Percentiles rank a stretch among this genome's conserved stretches.
These are phyloP conservation scores for Millerozyma acaciae DNA, from an alignment of 805 yeast species.

Conservation along the genomic window DNA sequence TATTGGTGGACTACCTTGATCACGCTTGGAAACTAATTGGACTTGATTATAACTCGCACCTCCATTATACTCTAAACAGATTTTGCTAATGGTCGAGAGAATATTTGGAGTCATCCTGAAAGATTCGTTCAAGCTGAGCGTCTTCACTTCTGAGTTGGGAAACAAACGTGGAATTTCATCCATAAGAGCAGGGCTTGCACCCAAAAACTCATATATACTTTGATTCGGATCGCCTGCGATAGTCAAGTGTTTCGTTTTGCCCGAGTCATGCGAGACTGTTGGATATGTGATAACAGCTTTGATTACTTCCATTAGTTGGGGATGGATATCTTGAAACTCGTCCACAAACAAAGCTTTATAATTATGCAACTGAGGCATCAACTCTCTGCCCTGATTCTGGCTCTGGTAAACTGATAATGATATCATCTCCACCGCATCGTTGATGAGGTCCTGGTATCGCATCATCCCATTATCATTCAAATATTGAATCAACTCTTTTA, in stretches of 20 bases:
- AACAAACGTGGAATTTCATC: constrained; percentile 18
- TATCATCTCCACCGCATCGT: constrained; percentile 27
- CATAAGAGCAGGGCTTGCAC: constrained; percentile 41
- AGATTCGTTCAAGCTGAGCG: constrained; percentile 44
- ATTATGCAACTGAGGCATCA: constrained; percentile 19
- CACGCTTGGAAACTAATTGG: background rate
- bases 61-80: constrained; percentile 11
- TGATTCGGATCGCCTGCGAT: constrained; percentile 73
- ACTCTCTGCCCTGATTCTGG: constrained; percentile 4
- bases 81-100: constrained; percentile 37
- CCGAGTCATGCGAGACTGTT: constrained; percentile 10
- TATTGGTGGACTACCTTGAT: constrained; percentile 20
- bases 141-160: constrained; percentile 16
- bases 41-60: constrained; percentile 3
- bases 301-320: constrained; percentile 45
- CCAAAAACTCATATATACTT: constrained; percentile 64
- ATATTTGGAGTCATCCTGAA: constrained; percentile 64
- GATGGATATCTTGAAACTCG: constrained; percentile 71
- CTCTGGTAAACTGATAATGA: constrained; percentile 21
- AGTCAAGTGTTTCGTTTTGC: constrained; percentile 47
- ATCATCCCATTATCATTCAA: constrained; percentile 31
- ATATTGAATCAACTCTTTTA: constrained; percentile 24
- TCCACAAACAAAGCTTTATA: constrained; percentile 52
- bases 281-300: constrained; percentile 34
- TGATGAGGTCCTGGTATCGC: constrained; percentile 34